A percentile compares a stretch with the other conserved stretches of the same genome.
phyloP scores from a whole-genome alignment of 164 flowering plant species.

The Vitis amurensis region DNA sequence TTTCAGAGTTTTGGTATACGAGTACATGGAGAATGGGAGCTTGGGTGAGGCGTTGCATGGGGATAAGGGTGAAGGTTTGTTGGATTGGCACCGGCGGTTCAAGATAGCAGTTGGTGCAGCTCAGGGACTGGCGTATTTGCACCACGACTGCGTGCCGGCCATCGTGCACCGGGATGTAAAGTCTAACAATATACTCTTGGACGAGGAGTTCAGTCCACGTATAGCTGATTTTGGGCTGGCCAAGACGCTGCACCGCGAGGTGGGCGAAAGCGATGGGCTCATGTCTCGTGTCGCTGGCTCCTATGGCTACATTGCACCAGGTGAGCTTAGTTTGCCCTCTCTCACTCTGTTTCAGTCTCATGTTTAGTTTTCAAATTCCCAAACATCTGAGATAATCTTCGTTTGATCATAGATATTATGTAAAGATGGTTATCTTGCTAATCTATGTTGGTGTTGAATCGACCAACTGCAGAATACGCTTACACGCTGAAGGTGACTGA shows the following conservation, averaged over 20 bases:
- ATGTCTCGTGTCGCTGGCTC: constrained; percentile 76
- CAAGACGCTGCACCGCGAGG: constrained; percentile 36
- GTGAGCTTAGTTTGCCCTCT: constrained; percentile 24
- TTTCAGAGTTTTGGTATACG: constrained; percentile 55
- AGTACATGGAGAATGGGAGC: constrained; percentile 80
- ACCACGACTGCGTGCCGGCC: constrained; percentile 75
- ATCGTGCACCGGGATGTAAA: constrained; percentile 81
- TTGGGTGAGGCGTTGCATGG: constrained; percentile 68
- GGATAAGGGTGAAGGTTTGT: constrained; percentile 35
- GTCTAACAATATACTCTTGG: constrained; percentile 70
- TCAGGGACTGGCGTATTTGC: constrained; percentile 73
- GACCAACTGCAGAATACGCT: constrained; percentile 53
- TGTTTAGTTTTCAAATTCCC: no score
- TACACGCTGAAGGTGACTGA: constrained; percentile 59
- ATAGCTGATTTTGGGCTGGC: constrained; percentile 88
- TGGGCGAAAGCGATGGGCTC: constrained; percentile 12
- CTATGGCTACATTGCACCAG: constrained; percentile 87
- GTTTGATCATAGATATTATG: no score
- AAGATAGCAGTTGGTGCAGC: constrained; percentile 64
- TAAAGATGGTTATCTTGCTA: neutral
- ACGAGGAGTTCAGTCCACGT: constrained; percentile 47
- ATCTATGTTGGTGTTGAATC: neutral
- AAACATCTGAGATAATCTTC: no score
- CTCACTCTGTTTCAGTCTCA: no score
- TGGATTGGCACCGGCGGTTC: constrained; percentile 56